Base-by-base conservation (phyloP, 1,284 basidiomycete species). In the Coniophora puteana region DNA sequence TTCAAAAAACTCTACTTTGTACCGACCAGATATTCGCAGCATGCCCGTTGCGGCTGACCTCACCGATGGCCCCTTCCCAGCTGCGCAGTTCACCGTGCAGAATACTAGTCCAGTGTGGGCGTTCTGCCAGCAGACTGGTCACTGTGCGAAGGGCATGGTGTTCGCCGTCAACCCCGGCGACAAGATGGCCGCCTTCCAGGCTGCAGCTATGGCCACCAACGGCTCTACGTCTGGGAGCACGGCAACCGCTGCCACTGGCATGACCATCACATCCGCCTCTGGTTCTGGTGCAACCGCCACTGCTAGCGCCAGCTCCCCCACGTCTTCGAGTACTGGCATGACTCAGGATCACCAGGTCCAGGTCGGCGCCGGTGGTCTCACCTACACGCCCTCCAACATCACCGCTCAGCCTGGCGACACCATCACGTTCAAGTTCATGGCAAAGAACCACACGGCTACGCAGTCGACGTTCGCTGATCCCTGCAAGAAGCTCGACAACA, bases 111-210 rank as follows among this genome's bases (percentile, higher is more conserved):
- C 80, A 1, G 63, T 78, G 30, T 84, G 82, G 82, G 68, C 78
- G 16, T 83, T 71, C 62, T 81, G 79, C 47, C 52, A 51, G 4
- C 69, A 70, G 47, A 54, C 50, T 11, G 58, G 54, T 36, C 71
- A 74, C 46, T 74, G 72, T 46, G 50, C 63, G 38, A 62, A 69
- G 44, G 79, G 79, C 12, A 82, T 81, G 80, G 77, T 82, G 21
- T 81, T 81, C 55, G 76, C 78, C 14, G 63, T 81, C 49, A 82
- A 82, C 57, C 74, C 77, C 3, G 76, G 71, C 10, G 56, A 63
- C 56, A 65, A 74, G 23, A 71, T 79, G 49, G 57, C 63, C 16
- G 66, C 70, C 4, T 81, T 80, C 69, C 65, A 75, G 51, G 63
- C 71, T 16, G 67, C 66, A 18, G 77, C 78, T 7, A 68, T 63